A percentile compares a stretch with the other conserved stretches of the same genome.
These are phyloP conservation scores for Leptodontidium sp. DNA, from an alignment of 2,329 filamentous ascomycete species.

Conservation along the genomic window DNA sequence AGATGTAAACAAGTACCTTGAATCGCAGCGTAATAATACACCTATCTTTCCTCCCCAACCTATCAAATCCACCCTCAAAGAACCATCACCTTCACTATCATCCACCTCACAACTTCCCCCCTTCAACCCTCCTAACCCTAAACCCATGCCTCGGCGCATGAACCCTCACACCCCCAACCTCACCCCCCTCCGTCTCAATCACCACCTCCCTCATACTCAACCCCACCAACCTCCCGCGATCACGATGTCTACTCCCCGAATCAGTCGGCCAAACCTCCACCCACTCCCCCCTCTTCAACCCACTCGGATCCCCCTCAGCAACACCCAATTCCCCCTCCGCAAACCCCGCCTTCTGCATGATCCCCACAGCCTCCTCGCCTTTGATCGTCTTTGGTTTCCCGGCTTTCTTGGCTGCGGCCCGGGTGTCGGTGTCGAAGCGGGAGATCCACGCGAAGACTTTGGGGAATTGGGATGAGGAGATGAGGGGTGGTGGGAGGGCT, in stretches of 20 bases:
- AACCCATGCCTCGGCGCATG: slow-evolving; percentile 71
- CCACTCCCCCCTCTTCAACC: slow-evolving; percentile 59
- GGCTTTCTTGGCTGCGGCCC: slow-evolving; percentile 50
- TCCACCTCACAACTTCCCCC: slow-evolving; percentile 29
- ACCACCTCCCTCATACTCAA: slow-evolving; percentile 64
- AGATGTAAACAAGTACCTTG: background rate
- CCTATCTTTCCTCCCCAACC: background rate
- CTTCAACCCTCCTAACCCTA: slow-evolving; percentile 48
- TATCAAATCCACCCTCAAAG: background rate
- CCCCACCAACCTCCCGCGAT: slow-evolving; percentile 62
- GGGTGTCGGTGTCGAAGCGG: slow-evolving; percentile 63
- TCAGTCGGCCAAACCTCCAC: slow-evolving; percentile 70
- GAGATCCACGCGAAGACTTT: slow-evolving; percentile 69
- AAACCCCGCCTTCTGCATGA: slow-evolving; percentile 56
- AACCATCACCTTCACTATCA: background rate
- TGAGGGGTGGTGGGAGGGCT: slow-evolving; percentile 59
- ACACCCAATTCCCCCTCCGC: slow-evolving; percentile 55
- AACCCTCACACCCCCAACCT: slow-evolving; percentile 57
- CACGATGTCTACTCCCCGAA: slow-evolving; percentile 65
- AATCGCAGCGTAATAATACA: background rate
- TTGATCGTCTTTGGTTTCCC: slow-evolving; percentile 54
- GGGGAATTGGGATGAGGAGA: slow-evolving; percentile 63
- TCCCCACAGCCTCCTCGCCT: slow-evolving; percentile 61
- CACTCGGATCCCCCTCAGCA: slow-evolving; percentile 60
- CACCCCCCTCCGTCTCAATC: slow-evolving; percentile 57